Conservation (phyloP, 495 filamentous ascomycete genomes). For the Aspergillus conjunctus region DNA sequence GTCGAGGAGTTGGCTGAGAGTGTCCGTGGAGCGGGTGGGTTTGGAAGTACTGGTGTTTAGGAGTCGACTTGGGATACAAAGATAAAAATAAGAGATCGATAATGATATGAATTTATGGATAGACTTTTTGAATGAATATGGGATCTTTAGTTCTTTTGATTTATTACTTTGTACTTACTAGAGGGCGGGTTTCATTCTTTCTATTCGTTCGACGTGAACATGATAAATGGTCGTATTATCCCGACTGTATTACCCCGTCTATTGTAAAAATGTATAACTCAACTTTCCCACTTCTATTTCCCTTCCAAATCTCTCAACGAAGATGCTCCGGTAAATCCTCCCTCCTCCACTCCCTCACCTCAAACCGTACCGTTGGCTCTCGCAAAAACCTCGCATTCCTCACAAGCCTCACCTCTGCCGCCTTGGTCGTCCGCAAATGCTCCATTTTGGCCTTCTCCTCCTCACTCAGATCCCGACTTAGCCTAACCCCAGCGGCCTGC, state of each 20-base stretch:
- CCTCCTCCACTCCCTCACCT: constrained; percentile 40
- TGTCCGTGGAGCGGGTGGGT: constrained; percentile 85
- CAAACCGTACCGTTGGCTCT: constrained; percentile 54
- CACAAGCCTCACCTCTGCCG: constrained; percentile 78
- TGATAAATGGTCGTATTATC: background rate
- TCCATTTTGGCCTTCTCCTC: constrained; percentile 61
- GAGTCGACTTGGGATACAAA: background rate
- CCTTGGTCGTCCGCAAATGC: constrained; percentile 69
- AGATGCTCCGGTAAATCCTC: constrained; percentile 33
- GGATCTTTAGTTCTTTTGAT: no score
- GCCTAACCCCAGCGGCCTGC: constrained; percentile 20
- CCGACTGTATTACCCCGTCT: background rate
- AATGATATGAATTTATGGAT: no score
- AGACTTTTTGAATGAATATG: no score
- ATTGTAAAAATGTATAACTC: no score
- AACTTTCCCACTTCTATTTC: background rate
- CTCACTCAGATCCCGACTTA: constrained; percentile 30
- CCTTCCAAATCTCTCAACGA: background rate
- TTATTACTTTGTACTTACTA: no score
- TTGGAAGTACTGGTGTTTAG: constrained; percentile 79
- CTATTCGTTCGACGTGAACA: background rate
- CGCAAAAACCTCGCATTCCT: constrained; percentile 67
- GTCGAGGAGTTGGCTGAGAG: constrained; percentile 89
- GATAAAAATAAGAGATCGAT: background rate
- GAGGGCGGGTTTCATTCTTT: no score